Conservation (phyloP, 768 basidiomycete genomes). For the Suillus sp. region DNA sequence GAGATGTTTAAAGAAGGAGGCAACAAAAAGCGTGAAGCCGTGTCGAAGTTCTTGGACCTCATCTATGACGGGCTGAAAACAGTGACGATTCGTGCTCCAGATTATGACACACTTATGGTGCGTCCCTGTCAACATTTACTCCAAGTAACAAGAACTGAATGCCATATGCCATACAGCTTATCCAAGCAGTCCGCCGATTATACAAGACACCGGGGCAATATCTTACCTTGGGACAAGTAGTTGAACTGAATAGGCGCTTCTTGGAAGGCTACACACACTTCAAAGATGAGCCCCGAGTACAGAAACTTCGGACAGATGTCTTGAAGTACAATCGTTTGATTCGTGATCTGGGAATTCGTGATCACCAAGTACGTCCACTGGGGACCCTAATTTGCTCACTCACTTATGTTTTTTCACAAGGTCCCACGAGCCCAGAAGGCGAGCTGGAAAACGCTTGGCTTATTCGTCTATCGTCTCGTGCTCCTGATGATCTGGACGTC, state of each 20-base stretch:
- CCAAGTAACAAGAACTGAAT: background rate
- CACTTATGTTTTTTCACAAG: slow-evolving; percentile 36
- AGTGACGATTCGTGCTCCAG: slow-evolving; percentile 93
- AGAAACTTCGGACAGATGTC: slow-evolving; percentile 77
- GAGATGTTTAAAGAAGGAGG: slow-evolving; percentile 93
- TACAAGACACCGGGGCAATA: slow-evolving; percentile 96
- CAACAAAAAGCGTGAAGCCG: slow-evolving; percentile 84
- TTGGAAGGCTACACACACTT: slow-evolving; percentile 92
- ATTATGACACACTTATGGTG: slow-evolving; percentile 98
- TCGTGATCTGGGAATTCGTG: slow-evolving; percentile 87
- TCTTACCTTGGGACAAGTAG: slow-evolving; percentile 91
- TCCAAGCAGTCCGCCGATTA: slow-evolving; percentile 91
- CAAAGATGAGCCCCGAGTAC: slow-evolving; percentile 88
- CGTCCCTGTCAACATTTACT: slow-evolving; percentile 23
- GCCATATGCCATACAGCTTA: slow-evolving; percentile 55
- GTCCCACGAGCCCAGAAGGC: slow-evolving; percentile 88
- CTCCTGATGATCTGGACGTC: slow-evolving; percentile 81
- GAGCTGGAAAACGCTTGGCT: slow-evolving; percentile 81
- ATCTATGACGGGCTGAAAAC: slow-evolving; percentile 94
- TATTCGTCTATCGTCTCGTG: slow-evolving; percentile 79
- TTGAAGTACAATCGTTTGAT: slow-evolving; percentile 88
- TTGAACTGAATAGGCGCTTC: slow-evolving; percentile 90
- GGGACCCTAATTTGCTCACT: slow-evolving; percentile 8
- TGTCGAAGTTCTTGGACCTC: slow-evolving; percentile 83
- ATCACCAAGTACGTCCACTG: slow-evolving; percentile 72